Conservation (phyloP, 495 filamentous ascomycete genomes). For the Terfezia boudieri region DNA sequence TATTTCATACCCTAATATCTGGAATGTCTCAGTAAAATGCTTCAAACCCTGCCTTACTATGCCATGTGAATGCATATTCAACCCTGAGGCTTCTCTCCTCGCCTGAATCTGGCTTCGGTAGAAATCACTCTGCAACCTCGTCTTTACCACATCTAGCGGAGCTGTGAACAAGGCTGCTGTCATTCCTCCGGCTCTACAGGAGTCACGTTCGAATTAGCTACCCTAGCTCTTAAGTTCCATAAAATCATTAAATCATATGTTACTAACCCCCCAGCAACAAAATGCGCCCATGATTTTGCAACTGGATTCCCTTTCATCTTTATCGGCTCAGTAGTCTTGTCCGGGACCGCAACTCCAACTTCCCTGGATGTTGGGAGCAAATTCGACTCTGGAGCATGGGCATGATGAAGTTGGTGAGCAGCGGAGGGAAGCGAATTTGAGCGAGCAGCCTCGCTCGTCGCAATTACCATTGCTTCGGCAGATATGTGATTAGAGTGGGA, state of each 20-base stretch:
- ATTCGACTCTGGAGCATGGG: constrained; percentile 6
- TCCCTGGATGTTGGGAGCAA: constrained; percentile 16
- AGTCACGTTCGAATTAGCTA: background rate
- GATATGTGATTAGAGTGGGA: no score
- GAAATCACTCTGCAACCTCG: constrained; percentile 72
- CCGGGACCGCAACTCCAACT: constrained; percentile 13
- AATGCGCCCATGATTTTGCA: constrained; percentile 41
- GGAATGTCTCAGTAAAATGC: constrained; percentile 55
- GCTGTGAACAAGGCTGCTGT: constrained; percentile 66
- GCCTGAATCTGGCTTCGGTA: constrained; percentile 48
- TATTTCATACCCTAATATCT: constrained; percentile 36
- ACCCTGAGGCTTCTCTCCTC: constrained; percentile 15
- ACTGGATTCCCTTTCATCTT: background rate
- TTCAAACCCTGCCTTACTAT: constrained; percentile 28
- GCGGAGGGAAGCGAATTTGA: background rate
- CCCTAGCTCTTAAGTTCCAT: constrained; percentile 2
- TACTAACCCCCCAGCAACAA: constrained; percentile 65
- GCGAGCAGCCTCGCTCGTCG: background rate
- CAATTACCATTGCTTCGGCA: background rate
- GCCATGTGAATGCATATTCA: constrained; percentile 19
- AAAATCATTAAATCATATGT: background rate
- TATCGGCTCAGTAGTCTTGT: constrained; percentile 3
- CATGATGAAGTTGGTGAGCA: background rate
- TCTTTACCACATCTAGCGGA: constrained; percentile 78
- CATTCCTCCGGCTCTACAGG: constrained; percentile 58